Conservation (phyloP, 2,329 filamentous ascomycete species). For the Phaeosphaeria sp. region DNA sequence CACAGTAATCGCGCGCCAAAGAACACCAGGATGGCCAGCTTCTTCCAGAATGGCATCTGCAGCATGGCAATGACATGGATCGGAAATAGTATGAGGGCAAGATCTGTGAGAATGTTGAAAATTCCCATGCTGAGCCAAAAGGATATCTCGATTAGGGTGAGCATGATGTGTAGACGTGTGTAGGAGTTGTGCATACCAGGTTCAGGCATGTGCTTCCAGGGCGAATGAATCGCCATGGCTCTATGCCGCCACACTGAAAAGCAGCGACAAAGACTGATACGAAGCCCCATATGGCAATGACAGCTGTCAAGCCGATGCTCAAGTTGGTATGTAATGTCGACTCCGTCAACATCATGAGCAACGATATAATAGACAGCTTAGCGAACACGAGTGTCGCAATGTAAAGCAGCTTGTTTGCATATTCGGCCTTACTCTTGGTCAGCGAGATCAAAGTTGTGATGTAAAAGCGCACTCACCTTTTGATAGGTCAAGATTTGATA, state of each 20-base stretch:
- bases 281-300: conserved; percentile 42
- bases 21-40: conserved; percentile 42
- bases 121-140: conserved; percentile 41
- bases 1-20: conserved; percentile 43
- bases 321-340: conserved; percentile 37
- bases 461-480: conserved; percentile 29
- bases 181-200: conserved; percentile 24
- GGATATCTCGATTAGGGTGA: conserved; percentile 22
- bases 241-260: conserved; percentile 38
- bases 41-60: conserved; percentile 44
- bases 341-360: conserved; percentile 43
- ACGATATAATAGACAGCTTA: conserved; percentile 45
- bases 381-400: conserved; percentile 43
- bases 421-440: conserved; percentile 33
- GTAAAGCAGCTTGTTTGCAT: conserved; percentile 44
- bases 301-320: conserved; percentile 29
- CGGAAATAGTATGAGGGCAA: conserved; percentile 41
- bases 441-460: not conserved
- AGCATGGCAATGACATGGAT: conserved; percentile 42
- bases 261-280: conserved; percentile 35
- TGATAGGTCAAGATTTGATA: conserved; percentile 34
- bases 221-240: conserved; percentile 36
- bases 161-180: not conserved
- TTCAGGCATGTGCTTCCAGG: conserved; percentile 23
- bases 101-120: conserved; percentile 43